Evolutionary conservation across 2,329 filamentous ascomycete genomes (phyloP).

Genomic region (Gaeumannomyces sp.): DNA sequence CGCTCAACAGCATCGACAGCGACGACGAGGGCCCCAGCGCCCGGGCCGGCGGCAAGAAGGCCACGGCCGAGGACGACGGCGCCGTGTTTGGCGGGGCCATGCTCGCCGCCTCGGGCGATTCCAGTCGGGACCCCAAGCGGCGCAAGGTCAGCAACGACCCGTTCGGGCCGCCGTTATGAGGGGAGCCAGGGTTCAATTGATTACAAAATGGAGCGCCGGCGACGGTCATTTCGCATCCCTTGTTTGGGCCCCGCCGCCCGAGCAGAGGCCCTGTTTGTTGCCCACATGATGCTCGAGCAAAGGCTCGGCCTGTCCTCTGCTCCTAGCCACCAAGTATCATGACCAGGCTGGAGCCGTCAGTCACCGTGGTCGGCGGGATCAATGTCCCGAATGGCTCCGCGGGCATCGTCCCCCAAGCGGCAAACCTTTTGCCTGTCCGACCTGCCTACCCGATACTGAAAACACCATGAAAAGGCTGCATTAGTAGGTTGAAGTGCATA

Average conservation of each 20-base stretch:
- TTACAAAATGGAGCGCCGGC: background rate
- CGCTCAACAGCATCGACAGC: constrained; percentile 28
- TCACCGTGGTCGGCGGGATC: background rate
- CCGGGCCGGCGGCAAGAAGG: constrained; percentile 25
- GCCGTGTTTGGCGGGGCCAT: constrained; percentile 39
- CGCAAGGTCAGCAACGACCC: constrained; percentile 39
- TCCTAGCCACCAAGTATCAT: background rate
- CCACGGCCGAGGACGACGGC: constrained; percentile 29
- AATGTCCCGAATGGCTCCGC: background rate
- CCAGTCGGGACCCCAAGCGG: constrained; percentile 37
- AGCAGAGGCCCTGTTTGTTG: background rate
- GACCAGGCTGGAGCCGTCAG: background rate
- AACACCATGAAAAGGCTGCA: background rate
- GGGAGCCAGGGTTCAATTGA: background rate
- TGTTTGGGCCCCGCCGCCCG: no score
- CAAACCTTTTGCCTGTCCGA: background rate
- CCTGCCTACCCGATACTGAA: background rate
- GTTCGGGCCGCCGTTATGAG: constrained; percentile 39
- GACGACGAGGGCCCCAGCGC: constrained; percentile 9
- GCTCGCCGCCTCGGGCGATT: constrained; percentile 14
- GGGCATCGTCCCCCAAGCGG: background rate
- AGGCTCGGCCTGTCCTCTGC: background rate
- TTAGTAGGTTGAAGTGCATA: no score
- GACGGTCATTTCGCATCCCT: no score
- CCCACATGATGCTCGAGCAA: background rate